These are phyloP conservation scores for Aureobasidium sp. DNA, from an alignment of 2,329 filamentous ascomycete genomes.

Conservation along the genomic window DNA sequence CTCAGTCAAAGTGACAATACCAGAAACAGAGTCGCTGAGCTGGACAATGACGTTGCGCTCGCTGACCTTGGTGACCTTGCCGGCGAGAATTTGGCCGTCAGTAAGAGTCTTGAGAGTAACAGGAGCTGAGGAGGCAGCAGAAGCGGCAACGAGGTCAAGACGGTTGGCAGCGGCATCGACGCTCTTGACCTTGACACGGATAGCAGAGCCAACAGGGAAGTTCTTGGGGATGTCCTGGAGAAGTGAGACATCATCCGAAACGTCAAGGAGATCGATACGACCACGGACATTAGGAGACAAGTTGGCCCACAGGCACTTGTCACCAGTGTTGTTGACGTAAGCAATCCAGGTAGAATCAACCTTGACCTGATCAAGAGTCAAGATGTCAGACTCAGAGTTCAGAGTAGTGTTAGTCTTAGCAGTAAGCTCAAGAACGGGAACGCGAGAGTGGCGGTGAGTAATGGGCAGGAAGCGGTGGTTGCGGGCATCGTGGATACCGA, in stretches of 20 bases:
- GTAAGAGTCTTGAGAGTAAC: conserved; percentile 64
- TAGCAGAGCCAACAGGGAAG: conserved; percentile 83
- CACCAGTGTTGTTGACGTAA: conserved; percentile 82
- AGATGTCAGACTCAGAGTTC: conserved; percentile 48
- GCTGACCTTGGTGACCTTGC: conserved; percentile 73
- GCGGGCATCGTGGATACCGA: conserved; percentile 82
- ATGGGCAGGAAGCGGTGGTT: conserved; percentile 89
- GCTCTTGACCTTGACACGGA: conserved; percentile 68
- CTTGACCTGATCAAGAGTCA: conserved; percentile 65
- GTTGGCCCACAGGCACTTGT: conserved; percentile 81
- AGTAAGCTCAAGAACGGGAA: conserved; percentile 75
- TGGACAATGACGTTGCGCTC: conserved; percentile 80
- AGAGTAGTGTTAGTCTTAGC: conserved; percentile 57
- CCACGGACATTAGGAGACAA: conserved; percentile 82
- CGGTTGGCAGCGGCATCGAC: conserved; percentile 65
- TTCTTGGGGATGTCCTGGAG: conserved; percentile 66
- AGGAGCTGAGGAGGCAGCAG: conserved; percentile 41
- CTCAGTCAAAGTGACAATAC: conserved; percentile 72
- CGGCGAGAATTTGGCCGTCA: conserved; percentile 71
- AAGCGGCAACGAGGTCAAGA: conserved; percentile 74
- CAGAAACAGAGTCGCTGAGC: conserved; percentile 70
- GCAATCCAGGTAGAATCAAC: conserved; percentile 64
- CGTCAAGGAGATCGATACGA: conserved; percentile 70
- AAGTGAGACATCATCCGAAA: conserved; percentile 76
- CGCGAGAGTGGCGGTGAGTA: conserved; percentile 71